phyloP scores from a whole-genome alignment of 2,329 filamentous ascomycete genomes.

The Aotearoamyces nothofagi region DNA sequence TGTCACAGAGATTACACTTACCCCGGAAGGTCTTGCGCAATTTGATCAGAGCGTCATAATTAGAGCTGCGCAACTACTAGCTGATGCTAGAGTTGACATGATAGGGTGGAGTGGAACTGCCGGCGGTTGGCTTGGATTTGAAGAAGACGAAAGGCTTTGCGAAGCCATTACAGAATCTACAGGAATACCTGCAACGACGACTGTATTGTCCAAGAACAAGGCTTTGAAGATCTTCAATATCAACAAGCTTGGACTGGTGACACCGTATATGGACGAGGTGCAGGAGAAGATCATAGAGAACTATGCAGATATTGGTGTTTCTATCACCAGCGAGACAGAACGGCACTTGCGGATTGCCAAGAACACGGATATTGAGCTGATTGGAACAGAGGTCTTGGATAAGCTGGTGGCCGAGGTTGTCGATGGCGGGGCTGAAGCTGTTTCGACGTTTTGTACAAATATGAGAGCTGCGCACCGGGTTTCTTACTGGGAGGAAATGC shows the following conservation, averaged over 20 bases:
- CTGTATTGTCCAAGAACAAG: constrained; percentile 24
- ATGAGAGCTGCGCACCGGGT: constrained; percentile 24
- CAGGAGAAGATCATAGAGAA: constrained; percentile 22
- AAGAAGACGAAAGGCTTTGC: constrained; percentile 24
- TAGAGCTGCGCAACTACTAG: constrained; percentile 20
- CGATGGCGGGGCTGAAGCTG: constrained; percentile 17
- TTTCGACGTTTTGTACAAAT: constrained; percentile 29
- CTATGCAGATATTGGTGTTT: constrained; percentile 20
- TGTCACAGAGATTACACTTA: constrained; percentile 24
- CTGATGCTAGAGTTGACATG: constrained; percentile 22
- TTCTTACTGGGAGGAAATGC: constrained; percentile 22
- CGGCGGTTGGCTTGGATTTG: constrained; percentile 25
- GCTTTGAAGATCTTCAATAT: constrained; percentile 15
- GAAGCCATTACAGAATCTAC: constrained; percentile 21
- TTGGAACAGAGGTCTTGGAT: constrained; percentile 20
- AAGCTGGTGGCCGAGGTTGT: constrained; percentile 8
- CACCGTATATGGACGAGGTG: constrained; percentile 26
- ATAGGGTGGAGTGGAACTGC: constrained; percentile 25
- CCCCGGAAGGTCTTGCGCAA: constrained; percentile 18
- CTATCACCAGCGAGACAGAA: constrained; percentile 18
- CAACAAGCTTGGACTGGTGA: constrained; percentile 22
- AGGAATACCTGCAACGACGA: constrained; percentile 24
- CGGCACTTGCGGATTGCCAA: constrained; percentile 20
- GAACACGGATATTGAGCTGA: constrained; percentile 23
- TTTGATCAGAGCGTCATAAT: constrained; percentile 19